Evolutionary conservation across 2,329 filamentous ascomycete species (phyloP), one percentile per base, ranked within the genome.

Genomic region (Colletotrichum cuscutae): DNA sequence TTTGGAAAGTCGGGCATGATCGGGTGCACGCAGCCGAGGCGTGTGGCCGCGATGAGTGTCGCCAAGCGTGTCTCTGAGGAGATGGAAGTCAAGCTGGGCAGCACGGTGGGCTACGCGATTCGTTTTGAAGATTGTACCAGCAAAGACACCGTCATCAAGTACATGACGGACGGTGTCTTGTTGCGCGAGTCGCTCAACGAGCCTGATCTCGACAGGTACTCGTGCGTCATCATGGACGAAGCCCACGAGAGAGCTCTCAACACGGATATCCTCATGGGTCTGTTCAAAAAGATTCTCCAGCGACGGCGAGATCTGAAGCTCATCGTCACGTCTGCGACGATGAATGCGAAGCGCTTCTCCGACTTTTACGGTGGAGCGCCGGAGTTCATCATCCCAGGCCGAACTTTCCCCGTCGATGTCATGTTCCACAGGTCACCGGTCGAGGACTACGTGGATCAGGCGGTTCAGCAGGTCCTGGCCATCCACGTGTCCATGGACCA

Each of bases 161-260:
- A 99, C 82, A 98, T 99, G 95, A 99, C 97, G 0, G 97, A 99
- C 79, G 97, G 97, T 85, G 94, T 99, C 26, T 86, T 99, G 57
- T 89, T 99, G 37, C 90, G 97, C 84, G 97, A 99, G 79, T 98
- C 95, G 6, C 87, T 99, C 12, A 95, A 95, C 72, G 96, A 98
- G 81, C 91, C 93, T 7, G 96, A 99, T 81, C 87, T 99, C 58
- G 97, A 98, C 82, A 94, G 94, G 76, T 99, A 99, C 81, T 98
- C 96, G 15, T 98, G 95, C 81, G 95, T 99, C 78, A 99, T 99
- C 82, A 99, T 99, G 97, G 97, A 99, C 80, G 97, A 99, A 85
- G 97, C 97, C 5, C 97, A 99, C 88, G 97, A 99, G 83, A 90
- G 97, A 81, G 96, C 97, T 1, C 85, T 99, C 62, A 98, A 99